phyloP scores from a whole-genome alignment of 352 stramenopile genomes.

The Pythium scleroteichum region DNA sequence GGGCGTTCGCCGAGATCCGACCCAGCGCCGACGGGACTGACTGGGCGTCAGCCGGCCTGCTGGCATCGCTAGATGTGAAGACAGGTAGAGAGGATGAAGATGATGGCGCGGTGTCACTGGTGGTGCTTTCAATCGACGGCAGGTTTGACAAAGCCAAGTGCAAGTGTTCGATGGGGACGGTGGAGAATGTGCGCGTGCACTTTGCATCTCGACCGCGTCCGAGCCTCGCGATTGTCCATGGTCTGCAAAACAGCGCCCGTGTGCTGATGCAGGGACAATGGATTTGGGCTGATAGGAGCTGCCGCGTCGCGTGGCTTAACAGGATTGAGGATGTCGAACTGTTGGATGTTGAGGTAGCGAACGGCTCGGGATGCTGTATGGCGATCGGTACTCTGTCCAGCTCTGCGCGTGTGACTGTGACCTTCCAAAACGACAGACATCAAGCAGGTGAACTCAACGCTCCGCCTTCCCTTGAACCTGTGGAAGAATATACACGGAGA shows the following conservation, averaged over 20 bases:
- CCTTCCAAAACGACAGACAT: constrained; percentile 27
- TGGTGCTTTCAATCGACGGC: background rate
- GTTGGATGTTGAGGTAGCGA: constrained; percentile 24
- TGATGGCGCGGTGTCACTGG: background rate
- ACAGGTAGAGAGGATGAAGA: background rate
- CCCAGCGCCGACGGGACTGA: constrained; percentile 9
- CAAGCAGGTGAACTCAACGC: too few relatives aligned
- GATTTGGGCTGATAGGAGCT: constrained; percentile 39
- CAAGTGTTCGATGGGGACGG: constrained; percentile 30
- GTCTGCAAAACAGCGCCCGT: constrained; percentile 34
- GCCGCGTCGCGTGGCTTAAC: constrained; percentile 55
- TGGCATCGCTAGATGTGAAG: constrained; percentile 1
- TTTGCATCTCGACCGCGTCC: constrained; percentile 42
- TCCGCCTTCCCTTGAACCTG: constrained; percentile 20
- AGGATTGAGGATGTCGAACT: constrained; percentile 32
- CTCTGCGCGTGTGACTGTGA: constrained; percentile 32
- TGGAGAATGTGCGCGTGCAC: constrained; percentile 34
- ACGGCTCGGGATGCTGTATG: constrained; percentile 41
- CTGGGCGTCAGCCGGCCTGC: constrained; percentile 21
- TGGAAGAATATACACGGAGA: constrained; percentile 31
- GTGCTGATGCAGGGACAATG: constrained; percentile 42
- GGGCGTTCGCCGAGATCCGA: constrained; percentile 10
- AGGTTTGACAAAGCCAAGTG: constrained; percentile 23
- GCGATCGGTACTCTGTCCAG: constrained; percentile 31
- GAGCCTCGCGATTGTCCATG: constrained; percentile 37